Base-by-base conservation (phyloP, 768 basidiomycete genomes). In the Asterophora lycoperdoides region DNA sequence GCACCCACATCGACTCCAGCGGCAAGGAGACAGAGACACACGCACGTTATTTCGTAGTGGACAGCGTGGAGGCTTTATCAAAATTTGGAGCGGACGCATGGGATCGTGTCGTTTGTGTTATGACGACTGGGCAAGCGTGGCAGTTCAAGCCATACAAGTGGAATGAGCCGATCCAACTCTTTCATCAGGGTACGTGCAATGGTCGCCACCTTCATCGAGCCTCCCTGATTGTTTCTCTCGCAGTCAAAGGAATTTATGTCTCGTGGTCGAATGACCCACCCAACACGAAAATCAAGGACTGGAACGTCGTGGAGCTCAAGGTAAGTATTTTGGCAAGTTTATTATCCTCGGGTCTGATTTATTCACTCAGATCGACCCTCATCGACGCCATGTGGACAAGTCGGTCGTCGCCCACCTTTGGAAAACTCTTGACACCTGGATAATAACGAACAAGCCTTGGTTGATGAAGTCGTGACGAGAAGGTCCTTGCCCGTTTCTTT, bases 41-140 rank as follows among this genome's bases (percentile, higher is more conserved):
- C 34, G 70, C 73, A 13, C 72, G 83, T 34, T 97, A 94, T 62
- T 87, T 87, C 56, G 82, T 96, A 7, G 87, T 99, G 29, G 94
- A 99, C 65, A 85, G 86, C 17, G 87, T 89, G 0, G 95, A 99
- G 58, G 93, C 95, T 1, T 71, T 99, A 18, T 78, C 81, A 29
- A 97, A 97, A 68, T 93, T 99, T 55, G 89, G 88, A 4, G 75
- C 86, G 3, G 94, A 96, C 52, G 88, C 92, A 2, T 97, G 95
- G 94, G 93, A 97, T 48, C 80, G 95, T 32, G 96, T 99, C 4
- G 86, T 96, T 4, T 96, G 94, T 56, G 95, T 99, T 13, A 86
- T 96, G 83, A 98, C 96, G 8, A 99, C 96, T 0, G 96, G 96
- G 1, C 95, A 98, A 58, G 86, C 89, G 28, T 97, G 96, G 96